A percentile compares a stretch with the other conserved stretches of the same genome.
Evolutionary conservation across 345 rosid genomes (phyloP).

Genomic region (Gynandropsis gynandra): DNA sequence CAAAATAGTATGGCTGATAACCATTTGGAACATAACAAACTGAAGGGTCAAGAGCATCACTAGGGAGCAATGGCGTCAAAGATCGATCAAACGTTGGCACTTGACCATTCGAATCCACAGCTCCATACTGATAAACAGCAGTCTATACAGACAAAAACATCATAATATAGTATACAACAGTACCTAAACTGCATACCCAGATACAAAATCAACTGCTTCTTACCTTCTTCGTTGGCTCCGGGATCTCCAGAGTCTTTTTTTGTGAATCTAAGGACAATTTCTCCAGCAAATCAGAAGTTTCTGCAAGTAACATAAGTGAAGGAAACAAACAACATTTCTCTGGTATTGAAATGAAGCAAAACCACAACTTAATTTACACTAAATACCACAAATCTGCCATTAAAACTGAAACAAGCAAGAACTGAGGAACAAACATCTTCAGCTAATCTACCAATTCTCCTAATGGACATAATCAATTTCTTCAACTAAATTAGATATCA

Average conservation of each 20-base stretch:
- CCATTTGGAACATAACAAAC: constrained; percentile 51
- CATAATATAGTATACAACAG: neutral
- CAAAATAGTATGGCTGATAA: constrained; percentile 45
- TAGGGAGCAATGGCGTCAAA: constrained; percentile 38
- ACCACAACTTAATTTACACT: neutral
- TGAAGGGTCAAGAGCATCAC: constrained; percentile 39
- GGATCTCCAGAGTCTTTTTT: constrained; percentile 41
- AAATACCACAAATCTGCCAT: neutral
- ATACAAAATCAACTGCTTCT: neutral
- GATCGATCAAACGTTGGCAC: constrained; percentile 44
- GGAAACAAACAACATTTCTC: constrained; percentile 24
- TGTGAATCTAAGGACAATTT: constrained; percentile 50
- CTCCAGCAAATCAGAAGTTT: constrained; percentile 59
- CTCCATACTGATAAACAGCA: constrained; percentile 42
- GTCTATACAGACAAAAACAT: constrained; percentile 25
- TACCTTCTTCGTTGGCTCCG: constrained; percentile 63
- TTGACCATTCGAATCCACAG: constrained; percentile 44
- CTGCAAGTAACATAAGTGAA: constrained; percentile 36
- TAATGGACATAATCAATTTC: too few relatives aligned
- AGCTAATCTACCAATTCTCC: too few relatives aligned
- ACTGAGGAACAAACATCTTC: too few relatives aligned
- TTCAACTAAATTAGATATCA: too few relatives aligned
- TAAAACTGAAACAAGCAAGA: neutral
- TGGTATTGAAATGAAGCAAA: neutral
- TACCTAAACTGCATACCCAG: neutral